Percentiles rank a stretch among this genome's conserved stretches.
phyloP scores from a whole-genome alignment of 148 eudicot species.

The Fallopia convolvulus region DNA sequence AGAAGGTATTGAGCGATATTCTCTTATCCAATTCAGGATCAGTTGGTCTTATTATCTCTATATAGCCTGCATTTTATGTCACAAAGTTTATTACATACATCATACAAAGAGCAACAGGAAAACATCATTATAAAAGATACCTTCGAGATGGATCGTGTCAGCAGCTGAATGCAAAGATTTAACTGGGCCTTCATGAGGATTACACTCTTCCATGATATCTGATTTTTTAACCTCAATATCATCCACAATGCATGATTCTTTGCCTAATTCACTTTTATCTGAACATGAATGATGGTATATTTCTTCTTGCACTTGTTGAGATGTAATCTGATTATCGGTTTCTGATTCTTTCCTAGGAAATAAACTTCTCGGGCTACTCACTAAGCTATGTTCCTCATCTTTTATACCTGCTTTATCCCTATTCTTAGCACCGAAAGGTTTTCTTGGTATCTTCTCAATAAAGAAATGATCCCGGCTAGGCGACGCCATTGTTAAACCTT shows the following conservation, averaged over 20 bases:
- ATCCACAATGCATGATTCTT: constrained; percentile 13
- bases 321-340: constrained; percentile 15
- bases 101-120: neutral
- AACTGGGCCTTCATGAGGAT: neutral
- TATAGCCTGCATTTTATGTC: constrained; percentile 22
- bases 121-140: constrained; percentile 2
- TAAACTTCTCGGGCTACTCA: constrained; percentile 10
- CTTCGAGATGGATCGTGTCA: constrained; percentile 2
- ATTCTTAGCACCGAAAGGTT: constrained; percentile 24
- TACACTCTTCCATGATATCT: neutral
- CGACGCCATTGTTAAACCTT: constrained; percentile 48
- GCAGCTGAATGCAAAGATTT: neutral
- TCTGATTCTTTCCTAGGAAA: neutral
- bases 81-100: neutral
- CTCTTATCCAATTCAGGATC: constrained; percentile 27
- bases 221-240: constrained; percentile 10
- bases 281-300: neutral
- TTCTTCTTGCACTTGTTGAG: constrained; percentile 21
- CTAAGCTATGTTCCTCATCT: constrained; percentile 27
- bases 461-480: constrained; percentile 81
- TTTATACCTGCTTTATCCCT: constrained; percentile 20
- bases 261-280: constrained; percentile 17
- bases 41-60: constrained; percentile 24
- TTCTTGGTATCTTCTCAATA: constrained; percentile 55
- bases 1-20: constrained; percentile 17